phyloP scores from a whole-genome alignment of 2,329 filamentous ascomycete species.

The Pseudogymnoascus sp. region DNA sequence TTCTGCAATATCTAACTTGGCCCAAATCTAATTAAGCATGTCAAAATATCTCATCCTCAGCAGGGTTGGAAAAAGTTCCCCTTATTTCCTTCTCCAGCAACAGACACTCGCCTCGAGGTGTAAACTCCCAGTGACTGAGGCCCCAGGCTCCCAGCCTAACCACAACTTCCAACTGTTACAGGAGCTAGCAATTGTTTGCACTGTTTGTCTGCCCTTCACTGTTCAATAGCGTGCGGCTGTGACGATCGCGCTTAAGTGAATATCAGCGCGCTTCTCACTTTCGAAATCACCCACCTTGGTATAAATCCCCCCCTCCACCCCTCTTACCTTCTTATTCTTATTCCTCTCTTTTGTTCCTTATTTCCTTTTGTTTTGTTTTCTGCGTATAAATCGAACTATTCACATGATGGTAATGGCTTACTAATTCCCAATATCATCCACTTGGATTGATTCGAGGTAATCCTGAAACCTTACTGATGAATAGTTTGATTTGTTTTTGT shows the following conservation, averaged over 20 bases:
- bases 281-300: background rate
- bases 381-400: background rate
- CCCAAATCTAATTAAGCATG: background rate
- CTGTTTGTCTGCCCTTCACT: background rate
- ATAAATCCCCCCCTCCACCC: background rate
- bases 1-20: background rate
- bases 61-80: background rate
- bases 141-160: background rate
- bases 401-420: background rate
- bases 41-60: too few species aligned
- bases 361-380: background rate
- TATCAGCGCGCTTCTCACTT: background rate
- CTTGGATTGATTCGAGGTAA: background rate
- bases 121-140: background rate
- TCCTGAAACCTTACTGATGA: background rate
- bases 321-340: background rate
- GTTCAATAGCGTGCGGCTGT: background rate
- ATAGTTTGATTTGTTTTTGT: background rate
- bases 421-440: background rate
- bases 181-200: background rate
- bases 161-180: background rate
- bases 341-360: background rate
- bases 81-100: background rate
- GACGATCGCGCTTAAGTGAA: slow-evolving; percentile 1
- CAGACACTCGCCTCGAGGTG: background rate